These are phyloP conservation scores for Pezicula neosporulosa DNA, from an alignment of 2,329 filamentous ascomycete species.

Conservation along the genomic window DNA sequence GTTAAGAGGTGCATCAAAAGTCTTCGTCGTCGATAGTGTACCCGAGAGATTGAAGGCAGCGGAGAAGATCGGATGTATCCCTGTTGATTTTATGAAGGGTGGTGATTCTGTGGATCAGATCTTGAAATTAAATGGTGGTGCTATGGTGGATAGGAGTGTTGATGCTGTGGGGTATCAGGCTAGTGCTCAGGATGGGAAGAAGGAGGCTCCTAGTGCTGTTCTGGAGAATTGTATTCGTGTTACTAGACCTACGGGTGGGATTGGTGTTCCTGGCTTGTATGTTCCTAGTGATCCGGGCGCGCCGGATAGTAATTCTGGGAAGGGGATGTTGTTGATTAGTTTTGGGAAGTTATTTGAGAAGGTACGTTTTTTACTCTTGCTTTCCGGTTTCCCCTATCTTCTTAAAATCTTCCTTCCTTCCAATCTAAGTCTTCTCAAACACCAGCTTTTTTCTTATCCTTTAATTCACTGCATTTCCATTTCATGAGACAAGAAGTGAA, in stretches of 20 bases:
- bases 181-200: conserved; percentile 48
- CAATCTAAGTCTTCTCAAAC: too few species aligned
- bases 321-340: conserved; percentile 60
- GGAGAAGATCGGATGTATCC: conserved; percentile 57
- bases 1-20: conserved; percentile 55
- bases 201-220: conserved; percentile 60
- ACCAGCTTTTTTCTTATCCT: too few species aligned
- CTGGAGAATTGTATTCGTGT: conserved; percentile 62
- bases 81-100: conserved; percentile 57
- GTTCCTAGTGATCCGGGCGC: conserved; percentile 53
- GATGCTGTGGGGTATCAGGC: conserved; percentile 67
- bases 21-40: conserved; percentile 62
- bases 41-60: conserved; percentile 55
- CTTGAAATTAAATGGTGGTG: conserved; percentile 50
- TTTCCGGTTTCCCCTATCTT: not conserved
- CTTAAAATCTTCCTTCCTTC: not conserved
- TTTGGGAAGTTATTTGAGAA: conserved; percentile 70
- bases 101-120: conserved; percentile 59
- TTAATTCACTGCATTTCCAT: too few species aligned
- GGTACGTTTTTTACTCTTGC: conserved; percentile 31
- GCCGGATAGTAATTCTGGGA: conserved; percentile 55
- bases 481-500: too few species aligned
- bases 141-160: conserved; percentile 62
- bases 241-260: conserved; percentile 56
- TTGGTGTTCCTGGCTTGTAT: conserved; percentile 23